Evolutionary conservation across 1,284 basidiomycete genomes (phyloP).

Genomic region (Psilocybe mexicana): DNA sequence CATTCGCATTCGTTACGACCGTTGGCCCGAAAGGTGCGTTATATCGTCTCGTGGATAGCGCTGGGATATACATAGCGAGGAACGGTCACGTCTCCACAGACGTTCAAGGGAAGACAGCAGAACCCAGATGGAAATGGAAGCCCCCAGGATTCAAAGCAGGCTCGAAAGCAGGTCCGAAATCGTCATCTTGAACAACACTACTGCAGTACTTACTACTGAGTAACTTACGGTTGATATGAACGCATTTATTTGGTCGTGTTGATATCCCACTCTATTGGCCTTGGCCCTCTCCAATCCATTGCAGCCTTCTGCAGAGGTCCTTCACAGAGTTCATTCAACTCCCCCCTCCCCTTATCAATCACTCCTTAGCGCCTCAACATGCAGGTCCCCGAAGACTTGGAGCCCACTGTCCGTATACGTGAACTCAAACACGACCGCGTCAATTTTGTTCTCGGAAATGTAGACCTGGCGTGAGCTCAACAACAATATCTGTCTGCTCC

Average conservation of each 20-base stretch:
- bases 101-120: neutral
- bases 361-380: constrained; percentile 21
- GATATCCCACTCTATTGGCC: neutral
- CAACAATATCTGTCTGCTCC: constrained; percentile 5
- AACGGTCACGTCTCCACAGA: neutral
- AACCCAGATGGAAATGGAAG: neutral
- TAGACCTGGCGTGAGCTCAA: constrained; percentile 76
- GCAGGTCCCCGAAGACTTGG: constrained; percentile 48
- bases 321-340: neutral
- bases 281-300: neutral
- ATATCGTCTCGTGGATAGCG: neutral
- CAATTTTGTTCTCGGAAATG: constrained; percentile 90
- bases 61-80: constrained; percentile 1
- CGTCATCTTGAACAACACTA: no score
- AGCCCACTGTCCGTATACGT: constrained; percentile 74
- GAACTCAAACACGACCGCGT: constrained; percentile 79
- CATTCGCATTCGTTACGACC: neutral
- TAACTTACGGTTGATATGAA: no score
- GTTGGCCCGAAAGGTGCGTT: neutral
- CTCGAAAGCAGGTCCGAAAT: no score
- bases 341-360: neutral
- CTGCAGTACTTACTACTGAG: no score
- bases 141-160: neutral
- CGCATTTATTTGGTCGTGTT: constrained; percentile 3
- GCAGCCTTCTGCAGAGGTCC: no score